Conservation (phyloP, 2,329 filamentous ascomycete species). For the Ilyonectria destructans region DNA sequence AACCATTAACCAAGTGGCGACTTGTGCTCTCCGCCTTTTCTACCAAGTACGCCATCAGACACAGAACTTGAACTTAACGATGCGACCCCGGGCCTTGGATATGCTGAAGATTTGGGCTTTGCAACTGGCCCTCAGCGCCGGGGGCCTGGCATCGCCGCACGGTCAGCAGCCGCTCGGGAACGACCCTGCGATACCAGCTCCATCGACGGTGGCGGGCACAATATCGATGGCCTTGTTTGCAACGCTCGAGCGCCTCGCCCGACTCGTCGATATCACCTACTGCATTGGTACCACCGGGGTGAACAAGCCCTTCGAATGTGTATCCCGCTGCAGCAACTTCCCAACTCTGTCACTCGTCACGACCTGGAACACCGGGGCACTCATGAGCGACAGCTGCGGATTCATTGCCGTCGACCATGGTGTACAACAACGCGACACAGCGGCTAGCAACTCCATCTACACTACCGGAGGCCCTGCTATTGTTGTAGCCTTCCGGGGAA, state of each 20-base stretch:
- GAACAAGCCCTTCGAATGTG: constrained; percentile 85
- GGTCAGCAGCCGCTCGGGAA: constrained; percentile 33
- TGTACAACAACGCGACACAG: constrained; percentile 37
- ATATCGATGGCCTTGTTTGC: constrained; percentile 80
- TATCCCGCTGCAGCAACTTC: constrained; percentile 89
- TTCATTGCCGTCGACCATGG: constrained; percentile 91
- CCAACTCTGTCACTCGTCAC: constrained; percentile 83
- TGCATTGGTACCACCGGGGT: constrained; percentile 92
- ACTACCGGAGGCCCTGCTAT: constrained; percentile 64
- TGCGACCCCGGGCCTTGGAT: constrained; percentile 24
- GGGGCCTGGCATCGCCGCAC: constrained; percentile 31
- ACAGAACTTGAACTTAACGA: constrained; percentile 20
- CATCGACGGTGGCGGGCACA: constrained; percentile 24
- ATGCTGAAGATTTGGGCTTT: constrained; percentile 34
- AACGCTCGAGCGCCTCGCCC: constrained; percentile 89
- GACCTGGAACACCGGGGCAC: constrained; percentile 91
- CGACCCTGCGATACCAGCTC: neutral
- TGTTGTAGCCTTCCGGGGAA: constrained; percentile 92
- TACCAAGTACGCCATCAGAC: constrained; percentile 10
- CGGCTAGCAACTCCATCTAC: constrained; percentile 22
- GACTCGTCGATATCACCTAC: constrained; percentile 94
- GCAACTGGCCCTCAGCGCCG: constrained; percentile 38
- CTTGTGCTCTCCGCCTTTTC: constrained; percentile 1
- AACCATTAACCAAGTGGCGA: constrained; percentile 7
- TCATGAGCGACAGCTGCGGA: constrained; percentile 92